Evolutionary conservation across 257 asterid species (phyloP).

Genomic region (Petunia secreta): DNA sequence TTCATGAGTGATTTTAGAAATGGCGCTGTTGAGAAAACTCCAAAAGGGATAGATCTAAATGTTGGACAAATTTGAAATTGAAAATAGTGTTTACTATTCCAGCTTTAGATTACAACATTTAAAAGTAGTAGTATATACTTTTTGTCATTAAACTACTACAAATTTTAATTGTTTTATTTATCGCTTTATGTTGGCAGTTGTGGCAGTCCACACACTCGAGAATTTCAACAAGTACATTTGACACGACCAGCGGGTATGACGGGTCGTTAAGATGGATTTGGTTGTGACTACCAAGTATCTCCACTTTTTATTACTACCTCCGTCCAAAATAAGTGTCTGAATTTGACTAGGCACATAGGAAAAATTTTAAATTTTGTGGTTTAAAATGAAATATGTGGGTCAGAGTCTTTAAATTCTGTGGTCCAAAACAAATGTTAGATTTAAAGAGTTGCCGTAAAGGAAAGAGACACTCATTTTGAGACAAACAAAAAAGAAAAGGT

Average conservation of each 20-base stretch:
- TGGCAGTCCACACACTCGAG: background rate
- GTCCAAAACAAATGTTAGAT: too few relatives aligned
- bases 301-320: background rate
- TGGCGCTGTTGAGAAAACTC: background rate
- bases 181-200: background rate
- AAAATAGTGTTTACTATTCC: background rate
- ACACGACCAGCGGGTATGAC: slow-evolving; percentile 23
- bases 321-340: too few relatives aligned
- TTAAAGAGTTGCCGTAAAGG: too few relatives aligned
- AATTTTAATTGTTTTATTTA: too few relatives aligned
- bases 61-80: slow-evolving; percentile 53
- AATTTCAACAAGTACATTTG: background rate
- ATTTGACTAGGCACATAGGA: too few relatives aligned
- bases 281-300: background rate
- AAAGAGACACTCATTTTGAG: too few relatives aligned
- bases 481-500: too few relatives aligned
- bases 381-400: too few relatives aligned
- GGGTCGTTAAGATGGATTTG: background rate
- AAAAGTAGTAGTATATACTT: background rate
- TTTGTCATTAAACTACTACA: too few relatives aligned
- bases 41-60: slow-evolving; percentile 39
- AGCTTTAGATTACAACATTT: too few relatives aligned
- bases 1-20: background rate
- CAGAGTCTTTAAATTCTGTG: too few relatives aligned
- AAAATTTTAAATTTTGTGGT: too few relatives aligned